These are phyloP conservation scores for Plasmodium sp. DNA, from an alignment of 169 alveolate genomes.

Conservation along the genomic window DNA sequence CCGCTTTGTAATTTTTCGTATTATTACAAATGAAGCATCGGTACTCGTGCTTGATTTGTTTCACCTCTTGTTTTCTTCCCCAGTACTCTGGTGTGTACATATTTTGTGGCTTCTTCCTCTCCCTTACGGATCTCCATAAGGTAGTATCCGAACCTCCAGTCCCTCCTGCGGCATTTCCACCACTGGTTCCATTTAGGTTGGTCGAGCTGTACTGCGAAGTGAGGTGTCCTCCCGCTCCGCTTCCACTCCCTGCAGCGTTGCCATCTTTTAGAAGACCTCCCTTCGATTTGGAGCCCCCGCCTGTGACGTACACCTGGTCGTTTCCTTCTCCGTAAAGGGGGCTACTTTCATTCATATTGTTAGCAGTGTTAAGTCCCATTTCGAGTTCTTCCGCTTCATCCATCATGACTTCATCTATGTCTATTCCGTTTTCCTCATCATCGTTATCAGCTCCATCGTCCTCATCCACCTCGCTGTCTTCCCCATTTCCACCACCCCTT, in stretches of 20 bases:
- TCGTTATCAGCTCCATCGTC: constrained; percentile 63
- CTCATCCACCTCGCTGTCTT: constrained; percentile 47
- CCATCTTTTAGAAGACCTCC: neutral
- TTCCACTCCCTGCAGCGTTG: neutral
- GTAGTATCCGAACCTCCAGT: constrained; percentile 24
- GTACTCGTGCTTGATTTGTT: constrained; percentile 88
- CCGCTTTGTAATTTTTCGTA: constrained; percentile 81
- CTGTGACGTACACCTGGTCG: constrained; percentile 2
- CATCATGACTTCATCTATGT: constrained; percentile 82
- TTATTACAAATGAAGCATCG: constrained; percentile 92
- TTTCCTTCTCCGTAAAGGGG: constrained; percentile 17
- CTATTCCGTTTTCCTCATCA: constrained; percentile 78
- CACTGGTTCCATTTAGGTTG: neutral
- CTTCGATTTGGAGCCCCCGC: neutral
- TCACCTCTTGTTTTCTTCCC: constrained; percentile 86
- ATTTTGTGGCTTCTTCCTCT: constrained; percentile 78
- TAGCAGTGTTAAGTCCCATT: neutral
- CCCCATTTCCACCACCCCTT: constrained; percentile 62
- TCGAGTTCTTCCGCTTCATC: constrained; percentile 76
- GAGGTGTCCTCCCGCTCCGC: neutral
- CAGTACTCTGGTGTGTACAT: constrained; percentile 85
- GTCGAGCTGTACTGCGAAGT: neutral
- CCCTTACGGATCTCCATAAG: constrained; percentile 87
- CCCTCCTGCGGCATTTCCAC: neutral
- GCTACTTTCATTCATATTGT: neutral